Evolutionary conservation across 805 yeast genomes (phyloP).

Genomic region (Monosporozyma aquatica): DNA sequence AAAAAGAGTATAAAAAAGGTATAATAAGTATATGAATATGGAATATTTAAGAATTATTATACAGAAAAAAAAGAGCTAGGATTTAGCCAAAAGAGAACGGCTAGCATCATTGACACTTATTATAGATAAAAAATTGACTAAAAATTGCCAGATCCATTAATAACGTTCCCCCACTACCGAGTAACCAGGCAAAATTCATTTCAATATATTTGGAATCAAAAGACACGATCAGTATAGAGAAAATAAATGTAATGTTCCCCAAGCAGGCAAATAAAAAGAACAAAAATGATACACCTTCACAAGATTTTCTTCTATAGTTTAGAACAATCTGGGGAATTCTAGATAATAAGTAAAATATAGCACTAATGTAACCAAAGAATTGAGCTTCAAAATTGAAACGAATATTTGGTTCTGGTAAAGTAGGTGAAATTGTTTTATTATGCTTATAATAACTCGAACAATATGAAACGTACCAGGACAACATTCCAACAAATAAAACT

Average conservation of each 20-base stretch:
- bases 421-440: not conserved
- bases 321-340: constrained; percentile 85
- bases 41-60: too few relatives aligned
- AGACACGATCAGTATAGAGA: constrained; percentile 72
- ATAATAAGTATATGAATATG: too few relatives aligned
- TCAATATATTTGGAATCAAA: constrained; percentile 58
- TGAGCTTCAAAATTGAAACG: constrained; percentile 75
- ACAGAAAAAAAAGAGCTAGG: too few relatives aligned
- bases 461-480: constrained; percentile 78
- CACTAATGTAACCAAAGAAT: constrained; percentile 73
- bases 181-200: constrained; percentile 85
- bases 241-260: constrained; percentile 86
- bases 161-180: constrained; percentile 85
- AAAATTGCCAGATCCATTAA: constrained; percentile 76
- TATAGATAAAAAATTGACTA: constrained; percentile 74
- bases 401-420: constrained; percentile 31
- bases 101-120: constrained; percentile 6
- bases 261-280: constrained; percentile 91
- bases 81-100: too few relatives aligned
- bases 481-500: constrained; percentile 68
- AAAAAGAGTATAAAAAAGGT: too few relatives aligned
- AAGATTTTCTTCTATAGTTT: constrained; percentile 78
- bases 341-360: constrained; percentile 71
- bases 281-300: constrained; percentile 90
- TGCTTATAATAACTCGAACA: constrained; percentile 11